Evolutionary conservation across 176 grass and related monocot genomes (phyloP).

Genomic region (Musa troglodytarum): DNA sequence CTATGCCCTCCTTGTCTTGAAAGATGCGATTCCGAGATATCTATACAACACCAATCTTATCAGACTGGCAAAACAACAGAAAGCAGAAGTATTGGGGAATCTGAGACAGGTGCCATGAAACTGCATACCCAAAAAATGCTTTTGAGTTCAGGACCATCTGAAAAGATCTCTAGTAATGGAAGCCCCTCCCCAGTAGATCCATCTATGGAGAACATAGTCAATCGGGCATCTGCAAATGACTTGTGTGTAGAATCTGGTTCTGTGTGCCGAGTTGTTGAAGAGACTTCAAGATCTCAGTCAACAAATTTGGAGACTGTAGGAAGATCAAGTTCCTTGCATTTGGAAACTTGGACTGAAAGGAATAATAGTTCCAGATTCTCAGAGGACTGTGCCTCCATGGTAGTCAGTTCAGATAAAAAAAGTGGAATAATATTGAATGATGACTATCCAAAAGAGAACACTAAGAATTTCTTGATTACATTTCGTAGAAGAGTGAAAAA

Average conservation of each 20-base stretch:
- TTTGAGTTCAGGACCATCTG: background rate
- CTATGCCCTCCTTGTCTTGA: slow-evolving; percentile 9
- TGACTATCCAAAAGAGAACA: background rate
- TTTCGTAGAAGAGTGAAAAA: slow-evolving; percentile 18
- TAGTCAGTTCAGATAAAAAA: background rate
- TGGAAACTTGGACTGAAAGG: slow-evolving; percentile 2
- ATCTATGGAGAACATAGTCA: background rate
- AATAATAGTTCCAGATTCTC: background rate
- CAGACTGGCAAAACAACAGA: background rate
- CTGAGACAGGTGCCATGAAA: background rate
- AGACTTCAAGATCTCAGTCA: background rate
- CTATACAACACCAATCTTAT: background rate
- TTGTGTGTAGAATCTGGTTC: background rate
- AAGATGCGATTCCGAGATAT: background rate
- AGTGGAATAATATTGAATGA: background rate
- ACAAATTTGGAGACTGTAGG: background rate
- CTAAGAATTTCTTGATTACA: slow-evolving; percentile 7
- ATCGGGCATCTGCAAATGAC: background rate
- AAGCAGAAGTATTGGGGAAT: background rate
- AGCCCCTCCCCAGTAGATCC: background rate
- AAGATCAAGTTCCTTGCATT: slow-evolving; percentile 2
- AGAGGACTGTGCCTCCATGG: background rate
- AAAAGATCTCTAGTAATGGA: background rate
- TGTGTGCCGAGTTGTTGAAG: background rate
- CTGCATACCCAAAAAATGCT: background rate